Evolutionary conservation across 192 early-diverging fungal genomes (phyloP).

Genomic region (Physocladia obscura): DNA sequence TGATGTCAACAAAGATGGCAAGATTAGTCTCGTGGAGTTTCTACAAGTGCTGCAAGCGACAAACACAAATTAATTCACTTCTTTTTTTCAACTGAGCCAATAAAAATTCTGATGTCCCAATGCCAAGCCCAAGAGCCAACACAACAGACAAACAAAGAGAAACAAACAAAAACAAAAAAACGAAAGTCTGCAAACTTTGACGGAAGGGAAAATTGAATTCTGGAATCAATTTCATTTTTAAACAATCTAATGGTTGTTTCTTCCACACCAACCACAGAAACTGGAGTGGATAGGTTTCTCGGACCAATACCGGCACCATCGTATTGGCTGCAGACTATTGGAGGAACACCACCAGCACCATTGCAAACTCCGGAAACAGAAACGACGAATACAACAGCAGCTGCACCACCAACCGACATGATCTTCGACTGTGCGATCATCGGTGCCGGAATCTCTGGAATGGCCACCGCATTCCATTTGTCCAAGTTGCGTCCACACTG

Average conservation of each 20-base stretch:
- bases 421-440: neutral
- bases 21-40: slow-evolving; percentile 88
- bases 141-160: neutral
- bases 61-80: no score
- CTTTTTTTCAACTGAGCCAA: no score
- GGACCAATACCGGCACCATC: neutral
- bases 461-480: slow-evolving; percentile 42
- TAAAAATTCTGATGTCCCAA: neutral
- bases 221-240: no score
- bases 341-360: neutral
- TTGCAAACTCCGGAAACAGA: no score
- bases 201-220: no score
- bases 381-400: no score
- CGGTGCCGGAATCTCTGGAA: slow-evolving; percentile 17
- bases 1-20: slow-evolving; percentile 81
- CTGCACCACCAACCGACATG: neutral
- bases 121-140: neutral
- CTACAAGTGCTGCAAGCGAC: slow-evolving; percentile 74
- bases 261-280: no score
- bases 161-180: no score
- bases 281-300: no score
- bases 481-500: slow-evolving; percentile 20
- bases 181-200: no score
- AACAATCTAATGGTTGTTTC: no score
- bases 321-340: neutral